These are phyloP conservation scores for Hanseniaspora lindneri DNA, from an alignment of 805 yeast species.

Conservation along the genomic window DNA sequence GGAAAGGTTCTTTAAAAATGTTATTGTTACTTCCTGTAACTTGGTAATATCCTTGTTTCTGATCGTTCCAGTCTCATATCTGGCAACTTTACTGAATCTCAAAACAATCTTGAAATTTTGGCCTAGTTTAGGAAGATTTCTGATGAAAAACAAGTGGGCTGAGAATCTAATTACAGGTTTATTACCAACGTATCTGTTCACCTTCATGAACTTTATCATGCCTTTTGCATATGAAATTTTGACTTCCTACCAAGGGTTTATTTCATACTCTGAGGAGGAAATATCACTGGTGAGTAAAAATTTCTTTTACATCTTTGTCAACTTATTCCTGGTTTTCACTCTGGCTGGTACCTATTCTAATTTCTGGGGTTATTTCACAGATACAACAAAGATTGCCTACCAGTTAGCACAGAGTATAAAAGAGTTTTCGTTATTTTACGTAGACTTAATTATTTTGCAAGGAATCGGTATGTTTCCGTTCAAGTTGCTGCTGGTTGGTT, in stretches of 20 bases:
- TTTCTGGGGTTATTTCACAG: conserved; percentile 68
- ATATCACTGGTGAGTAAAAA: conserved; percentile 80
- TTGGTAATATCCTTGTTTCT: conserved; percentile 52
- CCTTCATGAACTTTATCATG: conserved; percentile 65
- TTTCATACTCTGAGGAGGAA: conserved; percentile 88
- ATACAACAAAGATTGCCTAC: conserved; percentile 78
- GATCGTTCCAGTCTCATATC: conserved; percentile 70
- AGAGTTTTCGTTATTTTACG: conserved; percentile 75
- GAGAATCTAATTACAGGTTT: conserved; percentile 74
- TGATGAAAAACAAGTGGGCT: conserved; percentile 57
- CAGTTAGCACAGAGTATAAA: conserved; percentile 73
- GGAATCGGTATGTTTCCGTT: conserved; percentile 87
- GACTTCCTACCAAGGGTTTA: conserved; percentile 73
- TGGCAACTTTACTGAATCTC: conserved; percentile 70
- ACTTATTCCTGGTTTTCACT: conserved; percentile 85
- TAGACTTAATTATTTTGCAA: conserved; percentile 69
- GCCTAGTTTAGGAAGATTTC: conserved; percentile 65
- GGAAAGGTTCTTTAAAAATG: conserved; percentile 50
- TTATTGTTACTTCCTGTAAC: conserved; percentile 31
- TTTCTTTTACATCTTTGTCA: conserved; percentile 87
- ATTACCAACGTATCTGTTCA: conserved; percentile 82
- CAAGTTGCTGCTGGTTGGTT: conserved; percentile 69
- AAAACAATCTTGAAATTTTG: conserved; percentile 68
- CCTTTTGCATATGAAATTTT: conserved; percentile 81
- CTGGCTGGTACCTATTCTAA: conserved; percentile 84